Conservation (phyloP, 768 basidiomycete genomes). For the Megacollybia marginata region DNA sequence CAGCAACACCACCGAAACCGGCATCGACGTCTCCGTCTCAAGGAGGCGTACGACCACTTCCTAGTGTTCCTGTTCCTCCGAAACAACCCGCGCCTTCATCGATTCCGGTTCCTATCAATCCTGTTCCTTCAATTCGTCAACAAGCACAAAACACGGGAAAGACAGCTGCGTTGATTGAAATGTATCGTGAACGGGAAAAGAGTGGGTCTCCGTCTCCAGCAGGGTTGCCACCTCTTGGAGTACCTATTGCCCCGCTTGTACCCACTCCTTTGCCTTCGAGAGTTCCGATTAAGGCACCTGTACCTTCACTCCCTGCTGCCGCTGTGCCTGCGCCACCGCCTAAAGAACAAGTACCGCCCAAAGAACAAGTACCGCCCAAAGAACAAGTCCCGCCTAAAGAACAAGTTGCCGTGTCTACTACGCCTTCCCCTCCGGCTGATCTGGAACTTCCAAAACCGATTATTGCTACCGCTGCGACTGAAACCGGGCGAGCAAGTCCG, state of each 20-base stretch:
- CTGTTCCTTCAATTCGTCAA: slow-evolving; percentile 1
- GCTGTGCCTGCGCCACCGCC: background rate
- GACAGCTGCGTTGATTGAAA: slow-evolving; percentile 75
- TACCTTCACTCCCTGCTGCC: slow-evolving; percentile 9
- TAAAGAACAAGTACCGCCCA: too few species aligned
- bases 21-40: background rate
- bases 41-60: slow-evolving; percentile 20
- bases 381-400: too few species aligned
- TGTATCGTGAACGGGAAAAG: slow-evolving; percentile 73
- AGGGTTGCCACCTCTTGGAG: slow-evolving; percentile 10
- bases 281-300: slow-evolving; percentile 15
- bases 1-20: slow-evolving; percentile 6
- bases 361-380: too few species aligned
- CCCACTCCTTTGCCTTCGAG: slow-evolving; percentile 9
- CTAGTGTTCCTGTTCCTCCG: background rate
- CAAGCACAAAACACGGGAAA: slow-evolving; percentile 19
- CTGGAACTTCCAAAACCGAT: background rate
- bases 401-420: too few species aligned
- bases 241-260: too few species aligned
- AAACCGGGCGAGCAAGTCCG: slow-evolving; percentile 55
- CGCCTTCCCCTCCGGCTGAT: too few species aligned
- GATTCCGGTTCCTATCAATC: background rate
- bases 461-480: slow-evolving; percentile 27
- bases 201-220: slow-evolving; percentile 27
- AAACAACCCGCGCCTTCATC: background rate